These are phyloP conservation scores for Coemansia sp. DNA, from an alignment of 192 early-diverging fungal genomes.

Conservation along the genomic window DNA sequence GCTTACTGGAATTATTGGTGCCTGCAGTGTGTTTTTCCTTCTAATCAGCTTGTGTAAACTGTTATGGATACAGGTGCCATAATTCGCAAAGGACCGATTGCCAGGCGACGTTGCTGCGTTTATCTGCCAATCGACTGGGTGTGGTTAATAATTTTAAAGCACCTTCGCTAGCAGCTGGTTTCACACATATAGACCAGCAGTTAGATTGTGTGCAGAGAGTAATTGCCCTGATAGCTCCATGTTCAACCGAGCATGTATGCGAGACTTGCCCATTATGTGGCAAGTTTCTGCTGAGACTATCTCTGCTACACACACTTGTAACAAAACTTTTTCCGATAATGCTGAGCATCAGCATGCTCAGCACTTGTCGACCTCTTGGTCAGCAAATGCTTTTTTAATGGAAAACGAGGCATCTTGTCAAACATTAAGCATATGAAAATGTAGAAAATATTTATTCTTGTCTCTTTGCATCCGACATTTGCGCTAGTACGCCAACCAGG, in stretches of 20 bases:
- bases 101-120: background rate
- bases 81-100: background rate
- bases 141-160: background rate
- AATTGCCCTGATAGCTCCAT: slow-evolving; percentile 1
- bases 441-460: background rate
- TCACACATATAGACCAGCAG: slow-evolving; percentile 1
- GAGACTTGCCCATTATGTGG: background rate
- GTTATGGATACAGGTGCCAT: background rate
- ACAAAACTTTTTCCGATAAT: background rate
- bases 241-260: slow-evolving; percentile 2
- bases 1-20: too few species aligned
- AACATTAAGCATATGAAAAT: background rate
- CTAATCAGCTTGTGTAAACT: background rate
- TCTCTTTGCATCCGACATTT: slow-evolving; percentile 17
- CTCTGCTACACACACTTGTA: background rate
- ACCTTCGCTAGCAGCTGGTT: slow-evolving; percentile 6
- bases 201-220: slow-evolving; percentile 9
- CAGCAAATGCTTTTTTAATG: too few species aligned
- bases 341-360: too few species aligned
- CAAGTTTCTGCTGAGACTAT: background rate
- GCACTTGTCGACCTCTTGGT: too few species aligned
- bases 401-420: background rate
- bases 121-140: background rate
- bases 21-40: background rate
- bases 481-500: slow-evolving; percentile 40